phyloP scores from a whole-genome alignment of 2,329 filamentous ascomycete species.

The Fusarium pilosicola region DNA sequence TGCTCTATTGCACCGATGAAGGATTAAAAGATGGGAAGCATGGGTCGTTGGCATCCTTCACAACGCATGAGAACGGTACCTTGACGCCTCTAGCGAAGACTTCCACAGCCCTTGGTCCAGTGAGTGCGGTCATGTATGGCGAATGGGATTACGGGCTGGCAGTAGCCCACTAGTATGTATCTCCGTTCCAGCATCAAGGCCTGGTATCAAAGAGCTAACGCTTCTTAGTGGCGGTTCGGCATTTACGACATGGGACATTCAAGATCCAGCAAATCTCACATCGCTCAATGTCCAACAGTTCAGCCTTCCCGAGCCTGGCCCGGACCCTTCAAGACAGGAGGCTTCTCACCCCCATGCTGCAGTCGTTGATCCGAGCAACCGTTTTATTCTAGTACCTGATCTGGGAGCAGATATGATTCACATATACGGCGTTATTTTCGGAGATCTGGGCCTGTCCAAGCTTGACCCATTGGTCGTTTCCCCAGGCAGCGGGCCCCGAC shows the following conservation, averaged over 20 bases:
- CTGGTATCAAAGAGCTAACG: conserved; percentile 7
- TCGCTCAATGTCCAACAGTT: conserved; percentile 54
- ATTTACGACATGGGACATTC: conserved; percentile 58
- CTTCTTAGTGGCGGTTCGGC: conserved; percentile 51
- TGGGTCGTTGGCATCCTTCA: conserved; percentile 59
- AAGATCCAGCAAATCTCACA: conserved; percentile 50
- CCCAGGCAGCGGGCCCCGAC: conserved; percentile 71
- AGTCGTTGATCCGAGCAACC: conserved; percentile 71
- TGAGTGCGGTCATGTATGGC: conserved; percentile 58
- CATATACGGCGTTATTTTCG: conserved; percentile 58
- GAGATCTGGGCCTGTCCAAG: conserved; percentile 56
- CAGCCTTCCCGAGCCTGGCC: conserved; percentile 51
- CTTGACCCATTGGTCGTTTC: conserved; percentile 54
- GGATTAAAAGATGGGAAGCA: conserved; percentile 55
- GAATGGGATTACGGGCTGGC: conserved; percentile 52
- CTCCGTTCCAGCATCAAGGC: neutral
- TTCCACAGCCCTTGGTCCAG: conserved; percentile 53
- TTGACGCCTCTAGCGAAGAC: conserved; percentile 52
- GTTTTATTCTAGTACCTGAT: conserved; percentile 73
- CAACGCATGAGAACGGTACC: conserved; percentile 50
- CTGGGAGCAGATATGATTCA: conserved; percentile 72
- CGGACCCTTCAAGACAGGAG: conserved; percentile 60
- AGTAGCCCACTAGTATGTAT: conserved; percentile 58
- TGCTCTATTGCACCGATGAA: conserved; percentile 71
- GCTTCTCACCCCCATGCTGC: conserved; percentile 71